Evolutionary conservation across 129 eudicot genomes (phyloP), one percentile per base, ranked within the genome.

Genomic region (Flaveria robusta): DNA sequence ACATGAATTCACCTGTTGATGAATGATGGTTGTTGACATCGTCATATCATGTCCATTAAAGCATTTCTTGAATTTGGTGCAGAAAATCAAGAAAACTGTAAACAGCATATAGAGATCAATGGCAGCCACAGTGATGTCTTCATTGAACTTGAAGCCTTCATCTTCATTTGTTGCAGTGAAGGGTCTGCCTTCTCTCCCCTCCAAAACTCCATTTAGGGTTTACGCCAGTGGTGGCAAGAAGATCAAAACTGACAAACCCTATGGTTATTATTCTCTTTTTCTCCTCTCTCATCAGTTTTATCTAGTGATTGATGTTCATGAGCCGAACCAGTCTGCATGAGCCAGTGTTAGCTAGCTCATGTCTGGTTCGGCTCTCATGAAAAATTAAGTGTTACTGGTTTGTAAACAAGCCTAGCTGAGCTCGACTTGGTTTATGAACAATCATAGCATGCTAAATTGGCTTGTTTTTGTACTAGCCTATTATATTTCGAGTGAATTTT

Each of bases 181-280:
- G 74, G 95, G 97, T 34, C 85, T 91, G 10, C 99, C 98, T 50
- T 87, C 97, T 3, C 91, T 93, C 27, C 70, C 90, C 51, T 85
- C 79, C 75, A 67, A 83, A 62, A 68, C 72, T 15, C 34, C 79
- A 19, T 81, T 95, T 39, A 82, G 68, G 81, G 77, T 95, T 71
- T 58, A 0, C 20, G 96, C 96, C 56, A 89, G 92, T 71, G 91
- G 89, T 64, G 84, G 0, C 84, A 95, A 90, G 89, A 92, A 94
- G 88, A 87, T 94, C 89, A 87, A 91, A 87, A 86, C 94, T 41
- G 92, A 91, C 87, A 87, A 68, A 49, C 99, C 97, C 54, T 85
- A 31, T 64, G 91, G 96, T 92, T 16, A 68, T 14, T 47, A 47
- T 11, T 14, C n/a, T 47, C 52, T 14, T 3, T 11, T 5, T 47